These are phyloP conservation scores for Penicillium sumatraense DNA, from an alignment of 2,329 filamentous ascomycete species.

Conservation along the genomic window DNA sequence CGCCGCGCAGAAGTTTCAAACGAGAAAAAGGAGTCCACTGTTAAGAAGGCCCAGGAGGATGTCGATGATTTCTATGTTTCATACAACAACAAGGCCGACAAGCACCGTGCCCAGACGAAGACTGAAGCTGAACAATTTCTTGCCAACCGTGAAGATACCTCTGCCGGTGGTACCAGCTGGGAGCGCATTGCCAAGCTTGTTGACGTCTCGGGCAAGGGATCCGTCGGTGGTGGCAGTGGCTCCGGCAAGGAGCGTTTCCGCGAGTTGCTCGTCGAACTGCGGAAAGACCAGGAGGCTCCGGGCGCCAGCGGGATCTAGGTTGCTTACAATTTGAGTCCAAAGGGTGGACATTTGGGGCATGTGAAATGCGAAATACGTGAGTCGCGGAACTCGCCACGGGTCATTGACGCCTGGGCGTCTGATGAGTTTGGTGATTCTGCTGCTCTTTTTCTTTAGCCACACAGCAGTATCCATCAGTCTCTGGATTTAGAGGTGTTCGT, in stretches of 20 bases:
- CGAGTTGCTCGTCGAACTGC: constrained; percentile 81
- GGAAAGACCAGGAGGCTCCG: constrained; percentile 89
- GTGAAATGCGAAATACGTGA: constrained; percentile 9
- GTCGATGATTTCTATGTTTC: constrained; percentile 99
- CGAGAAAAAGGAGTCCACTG: constrained; percentile 79
- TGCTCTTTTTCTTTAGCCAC: constrained; percentile 10
- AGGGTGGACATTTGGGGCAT: not conserved
- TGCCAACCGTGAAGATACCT: constrained; percentile 85
- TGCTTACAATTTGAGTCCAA: constrained; percentile 5
- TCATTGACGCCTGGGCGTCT: constrained; percentile 3
- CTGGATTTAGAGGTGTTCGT: constrained; percentile 5
- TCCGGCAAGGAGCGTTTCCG: constrained; percentile 97
- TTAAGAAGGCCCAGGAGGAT: constrained; percentile 87
- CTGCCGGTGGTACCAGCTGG: constrained; percentile 95
- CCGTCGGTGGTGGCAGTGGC: constrained; percentile 79
- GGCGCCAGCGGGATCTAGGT: constrained; percentile 56
- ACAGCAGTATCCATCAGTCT: not conserved
- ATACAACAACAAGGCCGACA: constrained; percentile 98
- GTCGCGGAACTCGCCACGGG: constrained; percentile 8
- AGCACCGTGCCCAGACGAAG: constrained; percentile 83
- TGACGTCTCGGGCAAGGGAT: constrained; percentile 93
- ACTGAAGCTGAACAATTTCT: constrained; percentile 94
- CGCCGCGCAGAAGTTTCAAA: constrained; percentile 85
- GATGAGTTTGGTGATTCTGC: not conserved
- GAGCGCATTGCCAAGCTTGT: constrained; percentile 97